Percentiles rank a stretch among this genome's conserved stretches.
Conservation (phyloP, 1,284 basidiomycete genomes). For the Irpex rosettiformis region DNA sequence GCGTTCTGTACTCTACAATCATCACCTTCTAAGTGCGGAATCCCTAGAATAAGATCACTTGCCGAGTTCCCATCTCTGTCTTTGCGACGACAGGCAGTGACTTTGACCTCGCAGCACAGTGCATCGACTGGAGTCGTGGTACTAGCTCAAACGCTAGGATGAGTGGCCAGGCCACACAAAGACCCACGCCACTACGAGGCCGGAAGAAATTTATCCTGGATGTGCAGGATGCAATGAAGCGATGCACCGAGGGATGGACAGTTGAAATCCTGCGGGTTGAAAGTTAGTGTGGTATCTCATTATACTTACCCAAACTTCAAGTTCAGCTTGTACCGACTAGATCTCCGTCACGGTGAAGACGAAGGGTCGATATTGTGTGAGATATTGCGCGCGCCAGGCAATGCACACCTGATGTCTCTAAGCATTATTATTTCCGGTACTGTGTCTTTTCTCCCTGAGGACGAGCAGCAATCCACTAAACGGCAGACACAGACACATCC, state of each 20-base stretch:
- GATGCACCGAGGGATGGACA: conserved; percentile 31
- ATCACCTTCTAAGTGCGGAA: no score
- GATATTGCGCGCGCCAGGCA: conserved; percentile 32
- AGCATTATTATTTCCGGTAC: conserved; percentile 52
- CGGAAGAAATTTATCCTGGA: conserved; percentile 52
- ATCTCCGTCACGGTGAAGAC: conserved; percentile 51
- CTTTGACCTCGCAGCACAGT: no score
- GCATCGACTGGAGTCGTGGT: no score
- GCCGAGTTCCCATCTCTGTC: background rate
- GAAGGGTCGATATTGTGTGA: conserved; percentile 52
- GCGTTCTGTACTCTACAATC: no score
- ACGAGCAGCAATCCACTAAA: background rate
- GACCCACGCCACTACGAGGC: conserved; percentile 36
- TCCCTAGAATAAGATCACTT: background rate
- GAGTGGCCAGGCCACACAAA: background rate
- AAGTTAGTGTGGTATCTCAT: conserved; percentile 29
- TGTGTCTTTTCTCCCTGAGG: conserved; percentile 12
- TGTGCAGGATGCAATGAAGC: conserved; percentile 39
- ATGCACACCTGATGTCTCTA: conserved; percentile 33
- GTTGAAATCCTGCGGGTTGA: conserved; percentile 36
- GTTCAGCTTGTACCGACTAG: conserved; percentile 28
- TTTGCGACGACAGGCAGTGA: background rate
- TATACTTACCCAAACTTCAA: background rate
- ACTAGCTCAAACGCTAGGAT: background rate
- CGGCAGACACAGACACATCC: conserved; percentile 44